Base-by-base conservation (phyloP, 1,284 basidiomycete species). In the Fistulinella cinereoalba region DNA sequence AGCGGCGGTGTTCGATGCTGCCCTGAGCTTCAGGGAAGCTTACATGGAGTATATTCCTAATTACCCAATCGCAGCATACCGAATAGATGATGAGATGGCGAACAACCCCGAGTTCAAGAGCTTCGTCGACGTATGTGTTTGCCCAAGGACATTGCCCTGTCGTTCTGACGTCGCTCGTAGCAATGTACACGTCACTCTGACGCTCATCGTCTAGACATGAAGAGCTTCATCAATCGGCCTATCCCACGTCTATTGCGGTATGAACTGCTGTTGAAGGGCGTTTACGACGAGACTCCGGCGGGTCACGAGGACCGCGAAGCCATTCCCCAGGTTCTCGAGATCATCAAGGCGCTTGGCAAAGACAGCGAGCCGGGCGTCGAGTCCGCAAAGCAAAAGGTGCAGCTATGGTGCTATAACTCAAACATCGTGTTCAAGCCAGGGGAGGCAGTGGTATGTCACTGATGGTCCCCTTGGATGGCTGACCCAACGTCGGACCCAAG, bases 31-130 rank as follows among this genome's bases (percentile, higher is more conserved):
- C 79, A 80, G 88, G 11, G 88, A 94, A 42, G 90, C 90, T 13
- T 99, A 99, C 66, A 81, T 92, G 76, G 84, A 91, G 56, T 98
- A 97, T 59, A 86, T 94, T 37, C 86, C 92, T 6, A 88, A 95
- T 67, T 97, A 97, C 63, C 95, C 96, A 1, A 90, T 97, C 45
- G 94, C 95, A 5, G 89, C 88, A 29, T 93, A 92, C 63, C 77
- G 88, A 46, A 88, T 98, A 46, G 91, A 94, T 47, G 86, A 94
- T 41, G 96, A 98, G 71, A 83, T 85, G 70, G 77, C 73, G 22
- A 83, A 74, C 45, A 99, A 97, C 61, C 73, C 76, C 0, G 71
- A 76, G 4, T 97, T 99, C 71, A 85, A 80, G 52, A 69, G 72
- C 0, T 96, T 98, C 62, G 77, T 93, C 5, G 88, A 95, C 52